Evolutionary conservation across 2,329 filamentous ascomycete genomes (phyloP).

Genomic region (Ophiocordyceps camponoti-leonardi): DNA sequence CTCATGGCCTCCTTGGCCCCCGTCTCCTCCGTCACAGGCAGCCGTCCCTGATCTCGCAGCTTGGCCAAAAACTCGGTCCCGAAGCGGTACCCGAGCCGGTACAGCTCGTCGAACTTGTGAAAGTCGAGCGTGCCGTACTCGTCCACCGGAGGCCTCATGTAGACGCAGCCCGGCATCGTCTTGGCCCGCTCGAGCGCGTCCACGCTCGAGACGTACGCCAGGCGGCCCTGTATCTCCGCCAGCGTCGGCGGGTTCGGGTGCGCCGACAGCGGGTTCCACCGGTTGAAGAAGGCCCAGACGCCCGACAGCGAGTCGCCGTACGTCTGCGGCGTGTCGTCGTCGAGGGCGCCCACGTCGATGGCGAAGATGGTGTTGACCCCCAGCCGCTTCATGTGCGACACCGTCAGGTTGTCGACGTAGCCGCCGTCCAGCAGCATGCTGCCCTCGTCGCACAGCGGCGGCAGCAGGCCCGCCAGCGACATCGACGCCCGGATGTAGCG

Average conservation of each 20-base stretch:
- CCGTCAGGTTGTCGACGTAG: constrained; percentile 93
- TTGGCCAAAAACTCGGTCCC: constrained; percentile 65
- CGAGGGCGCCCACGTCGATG: constrained; percentile 80
- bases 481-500: constrained; percentile 92
- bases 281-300: constrained; percentile 85
- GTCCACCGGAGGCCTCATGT: constrained; percentile 93
- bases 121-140: constrained; percentile 90
- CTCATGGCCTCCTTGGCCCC: constrained; percentile 62
- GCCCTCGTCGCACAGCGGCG: constrained; percentile 89
- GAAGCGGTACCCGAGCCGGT: constrained; percentile 71
- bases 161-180: constrained; percentile 74
- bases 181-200: constrained; percentile 92
- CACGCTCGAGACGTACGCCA: constrained; percentile 89
- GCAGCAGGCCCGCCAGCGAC: constrained; percentile 83
- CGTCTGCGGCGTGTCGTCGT: constrained; percentile 78
- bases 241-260: constrained; percentile 86
- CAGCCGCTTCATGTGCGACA: constrained; percentile 89
- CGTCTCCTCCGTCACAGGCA: constrained; percentile 54
- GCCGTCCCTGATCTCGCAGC: constrained; percentile 59
- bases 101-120: constrained; percentile 95
- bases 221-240: constrained; percentile 83
- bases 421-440: constrained; percentile 93
- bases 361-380: constrained; percentile 92
- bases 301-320: constrained; percentile 93
- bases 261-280: constrained; percentile 89